Evolutionary conservation across 768 basidiomycete species (phyloP), one percentile per base, ranked within the genome.

Genomic region (Leccinum fibrillosum): DNA sequence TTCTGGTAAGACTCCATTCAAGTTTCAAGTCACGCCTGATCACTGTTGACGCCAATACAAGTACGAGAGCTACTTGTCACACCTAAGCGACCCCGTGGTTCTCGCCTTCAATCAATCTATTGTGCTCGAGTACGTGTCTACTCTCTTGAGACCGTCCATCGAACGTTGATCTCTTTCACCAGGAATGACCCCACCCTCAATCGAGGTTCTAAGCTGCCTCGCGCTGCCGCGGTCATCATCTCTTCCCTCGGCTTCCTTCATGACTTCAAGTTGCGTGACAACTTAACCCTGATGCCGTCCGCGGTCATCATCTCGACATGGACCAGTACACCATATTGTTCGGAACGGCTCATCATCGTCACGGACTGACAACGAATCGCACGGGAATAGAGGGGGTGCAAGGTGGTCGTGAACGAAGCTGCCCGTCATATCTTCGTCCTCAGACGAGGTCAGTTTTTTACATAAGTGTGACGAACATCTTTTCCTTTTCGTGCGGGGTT

Each of bases 71-170:
- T 28, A 28, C 68, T 79, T 97, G 45, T 89, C 86, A 2, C 88
- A 92, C 69, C 23, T 25, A 1, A 85, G 85, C 60, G 93, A 96
- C 63, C 92, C 94, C 0, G 94, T 98, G 37, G 96, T 98, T 2
- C 82, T 99, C 56, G 89, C 90, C 35, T 79, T 98, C 65, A 99
- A 98, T 68, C 96, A 95, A 0, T 99, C 94, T 80, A 97, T 98
- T 71, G 91, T 98, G 6, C 86, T 98, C 62, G 94, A 97, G 94
- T 95, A 68, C 58, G 92, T 6, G 78, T 23, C 23, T 21, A 35
- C 54, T 34, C 15, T 2, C 3, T 30, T 25, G 15, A 0, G 15
- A 28, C 25, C 17, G 7, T 49, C 26, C 8, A 4, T 25, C 21
- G 8, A 15, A 49, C 12, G 2, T 17, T 53, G 23, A 53, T 49